These are phyloP conservation scores for Cyclanthera cordifolia DNA, from an alignment of 306 rosid species.

Conservation along the genomic window DNA sequence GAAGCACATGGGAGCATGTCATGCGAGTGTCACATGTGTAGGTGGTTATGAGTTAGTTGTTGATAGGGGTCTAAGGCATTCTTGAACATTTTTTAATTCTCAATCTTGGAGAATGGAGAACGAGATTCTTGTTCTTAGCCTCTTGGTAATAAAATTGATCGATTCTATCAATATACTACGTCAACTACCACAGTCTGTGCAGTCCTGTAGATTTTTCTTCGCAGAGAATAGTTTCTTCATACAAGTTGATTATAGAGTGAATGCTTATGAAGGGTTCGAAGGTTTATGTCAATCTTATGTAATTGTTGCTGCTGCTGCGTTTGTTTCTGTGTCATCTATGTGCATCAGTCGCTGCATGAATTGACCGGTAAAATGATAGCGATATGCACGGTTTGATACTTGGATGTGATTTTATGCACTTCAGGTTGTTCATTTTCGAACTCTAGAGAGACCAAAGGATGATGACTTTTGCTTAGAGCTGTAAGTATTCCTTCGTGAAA, in stretches of 20 bases:
- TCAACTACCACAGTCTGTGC: no score
- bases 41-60: no score
- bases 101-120: no score
- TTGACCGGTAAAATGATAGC: not conserved
- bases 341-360: not conserved
- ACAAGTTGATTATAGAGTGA: not conserved
- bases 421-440: slow-evolving; percentile 82
- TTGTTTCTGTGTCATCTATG: not conserved
- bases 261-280: not conserved
- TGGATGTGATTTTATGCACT: slow-evolving; percentile 17
- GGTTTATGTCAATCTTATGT: not conserved
- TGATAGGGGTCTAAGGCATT: no score
- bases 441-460: slow-evolving; percentile 80
- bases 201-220: not conserved
- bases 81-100: no score
- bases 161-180: no score
- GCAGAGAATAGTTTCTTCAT: not conserved
- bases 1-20: no score
- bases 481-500: slow-evolving; percentile 36
- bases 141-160: no score
- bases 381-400: not conserved
- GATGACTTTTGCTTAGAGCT: slow-evolving; percentile 72
- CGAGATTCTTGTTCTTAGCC: no score
- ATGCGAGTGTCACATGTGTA: no score
- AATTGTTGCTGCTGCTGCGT: not conserved